Percentiles rank a stretch among this genome's conserved stretches.
These are phyloP conservation scores for Mycena galopus DNA, from an alignment of 768 basidiomycete species.

Conservation along the genomic window DNA sequence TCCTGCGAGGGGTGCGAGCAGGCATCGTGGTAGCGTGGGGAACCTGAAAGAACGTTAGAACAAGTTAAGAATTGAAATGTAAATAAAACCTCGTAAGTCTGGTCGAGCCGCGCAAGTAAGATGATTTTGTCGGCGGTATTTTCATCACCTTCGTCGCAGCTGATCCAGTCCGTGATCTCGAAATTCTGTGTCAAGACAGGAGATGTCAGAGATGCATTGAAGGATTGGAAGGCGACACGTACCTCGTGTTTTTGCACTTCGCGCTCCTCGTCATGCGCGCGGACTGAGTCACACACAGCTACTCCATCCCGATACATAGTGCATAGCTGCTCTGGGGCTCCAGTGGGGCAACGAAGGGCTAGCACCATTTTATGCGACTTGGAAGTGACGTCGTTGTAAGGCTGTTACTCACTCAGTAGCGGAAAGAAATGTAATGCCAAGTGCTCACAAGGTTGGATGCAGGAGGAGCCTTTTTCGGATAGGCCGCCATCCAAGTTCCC, in stretches of 20 bases:
- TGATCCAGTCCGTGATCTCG: too few relatives aligned
- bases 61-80: too few relatives aligned
- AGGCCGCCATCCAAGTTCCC: constrained; percentile 18
- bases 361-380: not conserved
- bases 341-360: not conserved
- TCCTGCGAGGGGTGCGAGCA: too few relatives aligned
- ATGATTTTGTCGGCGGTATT: too few relatives aligned
- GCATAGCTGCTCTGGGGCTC: not conserved
- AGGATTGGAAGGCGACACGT: not conserved
- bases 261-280: not conserved
- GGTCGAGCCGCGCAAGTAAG: too few relatives aligned
- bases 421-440: not conserved
- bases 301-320: not conserved
- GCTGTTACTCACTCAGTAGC: not conserved
- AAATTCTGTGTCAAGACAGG: too few relatives aligned
- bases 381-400: not conserved
- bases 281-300: not conserved
- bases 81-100: too few relatives aligned
- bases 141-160: too few relatives aligned
- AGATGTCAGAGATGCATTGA: too few relatives aligned
- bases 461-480: not conserved
- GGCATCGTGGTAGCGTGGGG: too few relatives aligned
- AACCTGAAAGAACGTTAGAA: too few relatives aligned
- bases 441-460: not conserved
- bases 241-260: not conserved